Evolutionary conservation across 495 filamentous ascomycete genomes (phyloP).

Genomic region (Aspergillus olivimuriae): DNA sequence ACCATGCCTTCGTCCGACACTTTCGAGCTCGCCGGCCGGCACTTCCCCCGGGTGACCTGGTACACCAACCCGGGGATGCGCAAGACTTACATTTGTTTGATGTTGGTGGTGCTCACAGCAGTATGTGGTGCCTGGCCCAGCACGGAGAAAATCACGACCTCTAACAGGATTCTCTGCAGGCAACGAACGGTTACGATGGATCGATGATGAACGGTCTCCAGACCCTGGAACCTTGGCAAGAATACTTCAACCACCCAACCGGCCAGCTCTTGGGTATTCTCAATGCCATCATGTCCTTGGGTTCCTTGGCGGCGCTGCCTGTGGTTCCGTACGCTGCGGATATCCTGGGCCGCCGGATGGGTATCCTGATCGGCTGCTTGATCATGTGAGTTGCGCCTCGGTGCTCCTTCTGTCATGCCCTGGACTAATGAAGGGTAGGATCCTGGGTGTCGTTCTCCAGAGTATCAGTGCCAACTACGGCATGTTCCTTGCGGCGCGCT

Average conservation of each 20-base stretch:
- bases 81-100: constrained; percentile 28
- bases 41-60: constrained; percentile 36
- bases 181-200: constrained; percentile 64
- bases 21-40: constrained; percentile 32
- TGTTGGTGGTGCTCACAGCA: constrained; percentile 32
- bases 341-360: constrained; percentile 53
- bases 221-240: constrained; percentile 29
- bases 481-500: constrained; percentile 18
- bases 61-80: constrained; percentile 35
- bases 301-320: constrained; percentile 57
- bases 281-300: constrained; percentile 62
- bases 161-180: constrained; percentile 18
- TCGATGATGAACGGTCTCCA: constrained; percentile 41
- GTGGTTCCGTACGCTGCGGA: constrained; percentile 58
- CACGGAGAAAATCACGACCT: no score
- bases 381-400: constrained; percentile 59
- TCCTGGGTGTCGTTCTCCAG: constrained; percentile 51
- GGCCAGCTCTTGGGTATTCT: constrained; percentile 55
- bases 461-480: constrained; percentile 41
- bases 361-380: constrained; percentile 54
- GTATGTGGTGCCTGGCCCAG: no score
- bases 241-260: constrained; percentile 41
- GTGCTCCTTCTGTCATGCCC: constrained; percentile 33
- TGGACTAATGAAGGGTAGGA: no score
- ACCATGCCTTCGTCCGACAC: constrained; percentile 32